These are phyloP conservation scores for Aspergillus viridinutans DNA, from an alignment of 2,329 filamentous ascomycete genomes.

Conservation along the genomic window DNA sequence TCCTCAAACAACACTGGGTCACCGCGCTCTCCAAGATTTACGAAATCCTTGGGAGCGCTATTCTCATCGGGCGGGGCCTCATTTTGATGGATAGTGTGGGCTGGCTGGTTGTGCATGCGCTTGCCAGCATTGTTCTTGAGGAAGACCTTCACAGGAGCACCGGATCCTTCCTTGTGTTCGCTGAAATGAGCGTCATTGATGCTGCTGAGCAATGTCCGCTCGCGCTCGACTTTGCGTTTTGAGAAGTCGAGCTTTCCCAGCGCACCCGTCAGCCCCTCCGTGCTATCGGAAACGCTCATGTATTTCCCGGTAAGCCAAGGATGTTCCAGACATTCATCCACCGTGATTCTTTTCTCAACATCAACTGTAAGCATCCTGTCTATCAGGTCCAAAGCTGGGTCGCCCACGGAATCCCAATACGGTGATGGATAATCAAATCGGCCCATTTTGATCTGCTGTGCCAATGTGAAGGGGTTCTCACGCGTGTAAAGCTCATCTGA, in stretches of 20 bases:
- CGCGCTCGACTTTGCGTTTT: constrained; percentile 71
- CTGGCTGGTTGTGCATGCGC: constrained; percentile 41
- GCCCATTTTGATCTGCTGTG: constrained; percentile 84
- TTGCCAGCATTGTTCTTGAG: constrained; percentile 61
- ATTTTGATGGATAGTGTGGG: constrained; percentile 25
- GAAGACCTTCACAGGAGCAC: constrained; percentile 67
- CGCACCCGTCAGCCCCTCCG: constrained; percentile 85
- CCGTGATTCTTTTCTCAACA: constrained; percentile 73
- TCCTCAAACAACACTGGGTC: constrained; percentile 73
- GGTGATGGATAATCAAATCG: constrained; percentile 93
- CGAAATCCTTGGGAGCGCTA: constrained; percentile 70
- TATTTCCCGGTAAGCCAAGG: constrained; percentile 72
- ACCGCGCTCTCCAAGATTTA: constrained; percentile 78
- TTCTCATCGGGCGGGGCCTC: constrained; percentile 66
- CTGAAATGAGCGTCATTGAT: constrained; percentile 70
- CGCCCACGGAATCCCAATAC: constrained; percentile 87
- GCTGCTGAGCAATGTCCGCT: constrained; percentile 78
- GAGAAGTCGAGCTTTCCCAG: constrained; percentile 78
- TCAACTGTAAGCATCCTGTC: constrained; percentile 92
- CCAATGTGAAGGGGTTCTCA: constrained; percentile 80
- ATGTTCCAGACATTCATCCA: constrained; percentile 87
- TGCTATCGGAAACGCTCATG: constrained; percentile 72
- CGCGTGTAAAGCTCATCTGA: constrained; percentile 81
- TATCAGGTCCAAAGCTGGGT: constrained; percentile 86
- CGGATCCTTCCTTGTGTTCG: constrained; percentile 53